Evolutionary conservation across 306 rosid species (phyloP), one percentile per base, ranked within the genome.

Genomic region (Dryas drummondii): DNA sequence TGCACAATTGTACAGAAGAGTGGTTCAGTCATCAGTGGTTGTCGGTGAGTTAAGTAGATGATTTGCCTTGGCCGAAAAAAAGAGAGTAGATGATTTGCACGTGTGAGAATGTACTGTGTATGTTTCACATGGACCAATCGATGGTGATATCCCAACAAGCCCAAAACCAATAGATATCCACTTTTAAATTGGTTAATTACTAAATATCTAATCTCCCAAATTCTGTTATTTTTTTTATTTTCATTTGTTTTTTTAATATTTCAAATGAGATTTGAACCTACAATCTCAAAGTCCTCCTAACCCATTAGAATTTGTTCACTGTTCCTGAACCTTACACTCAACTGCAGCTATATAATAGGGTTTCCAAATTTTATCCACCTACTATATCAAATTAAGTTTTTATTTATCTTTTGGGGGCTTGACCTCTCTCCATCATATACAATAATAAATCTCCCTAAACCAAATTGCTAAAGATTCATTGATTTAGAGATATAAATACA

Each of bases 131-230:
- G 84, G 85, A 77, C 90, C 85, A 74, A 81, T 40, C 13, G 89
- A 86, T 79, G 67, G 42, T 19, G 96, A 87, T 82, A 85, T 80
- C 60, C 75, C 76, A 85, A 87, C 88, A 17, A 55, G 79, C 80
- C 87, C 68, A 15, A 59, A 73, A 72, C 87, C 68, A 15, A 59
- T 73, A 72, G 32, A 74, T 27, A 52, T 1, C 37, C 61, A 50
- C 52, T 50, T 60, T 10, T 8, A 32, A 1, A 2, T 1, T 32
- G 37, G 37, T 32, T 32, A 32, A 32, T 32, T 32, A 32, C 37
- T 32, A 32, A 32, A 32, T 32, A 1, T 32, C 3, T 32, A 32
- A 32, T 32, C 37, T 32, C 37, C 37, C 37, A 1, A 32, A 32
- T 32, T 1, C 2, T 32, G 3, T 19, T 27, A 15, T 10, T 67